phyloP scores from a whole-genome alignment of 2,329 filamentous ascomycete genomes.

The Sphaerulina vaccinii region DNA sequence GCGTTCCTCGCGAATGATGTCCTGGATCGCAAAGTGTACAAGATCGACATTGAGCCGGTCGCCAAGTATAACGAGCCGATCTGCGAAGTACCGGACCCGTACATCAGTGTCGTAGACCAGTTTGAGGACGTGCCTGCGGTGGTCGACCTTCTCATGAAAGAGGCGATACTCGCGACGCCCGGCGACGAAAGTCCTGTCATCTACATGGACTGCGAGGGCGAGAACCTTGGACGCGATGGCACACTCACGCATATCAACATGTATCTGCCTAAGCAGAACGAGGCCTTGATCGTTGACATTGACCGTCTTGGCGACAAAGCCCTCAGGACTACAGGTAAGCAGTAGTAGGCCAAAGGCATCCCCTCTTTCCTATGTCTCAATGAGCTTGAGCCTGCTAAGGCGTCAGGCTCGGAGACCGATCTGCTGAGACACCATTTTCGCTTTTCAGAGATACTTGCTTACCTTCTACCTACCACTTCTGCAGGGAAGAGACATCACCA shows the following conservation, averaged over 20 bases:
- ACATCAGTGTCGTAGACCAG: background rate
- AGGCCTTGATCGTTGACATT: slow-evolving; percentile 6
- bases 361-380: too few relatives aligned
- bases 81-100: background rate
- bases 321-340: background rate
- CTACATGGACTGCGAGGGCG: slow-evolving; percentile 11
- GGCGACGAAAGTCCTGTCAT: background rate
- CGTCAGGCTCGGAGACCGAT: too few relatives aligned
- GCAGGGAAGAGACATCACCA: background rate
- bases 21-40: background rate
- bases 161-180: background rate
- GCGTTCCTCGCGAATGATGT: background rate
- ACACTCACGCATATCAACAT: slow-evolving; percentile 9
- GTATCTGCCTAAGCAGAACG: background rate
- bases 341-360: too few relatives aligned
- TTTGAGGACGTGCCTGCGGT: background rate
- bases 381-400: too few relatives aligned
- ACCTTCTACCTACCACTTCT: too few relatives aligned
- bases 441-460: too few relatives aligned
- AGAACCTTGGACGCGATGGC: slow-evolving; percentile 10
- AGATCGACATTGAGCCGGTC: background rate
- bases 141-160: background rate
- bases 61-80: background rate
- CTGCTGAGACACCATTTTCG: too few relatives aligned
- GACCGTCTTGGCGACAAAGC: background rate